Conservation (phyloP, 352 stramenopile species). For the Thalassiosira hispida region DNA sequence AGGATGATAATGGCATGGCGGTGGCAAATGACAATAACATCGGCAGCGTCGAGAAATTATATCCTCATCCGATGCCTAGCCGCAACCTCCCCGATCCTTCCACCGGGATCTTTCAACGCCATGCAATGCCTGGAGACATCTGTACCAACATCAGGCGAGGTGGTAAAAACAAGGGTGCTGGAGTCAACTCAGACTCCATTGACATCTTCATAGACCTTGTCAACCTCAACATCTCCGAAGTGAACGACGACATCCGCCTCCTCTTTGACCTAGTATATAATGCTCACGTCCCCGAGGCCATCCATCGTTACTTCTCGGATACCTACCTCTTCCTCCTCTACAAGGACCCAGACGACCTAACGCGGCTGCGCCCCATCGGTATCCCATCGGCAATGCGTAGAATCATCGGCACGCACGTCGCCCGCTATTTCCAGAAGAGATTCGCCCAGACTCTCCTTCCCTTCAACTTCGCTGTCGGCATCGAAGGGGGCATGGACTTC, state of each 20-base stretch:
- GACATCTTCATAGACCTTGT: slow-evolving; percentile 29
- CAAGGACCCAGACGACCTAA: slow-evolving; percentile 33
- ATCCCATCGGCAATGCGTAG: slow-evolving; percentile 36
- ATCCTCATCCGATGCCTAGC: background rate
- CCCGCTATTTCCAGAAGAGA: background rate
- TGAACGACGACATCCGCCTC: slow-evolving; percentile 7
- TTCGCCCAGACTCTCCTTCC: slow-evolving; percentile 15
- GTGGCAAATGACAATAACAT: slow-evolving; percentile 10
- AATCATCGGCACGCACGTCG: slow-evolving; percentile 16
- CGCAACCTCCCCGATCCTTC: background rate
- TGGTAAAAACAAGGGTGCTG: slow-evolving; percentile 10
- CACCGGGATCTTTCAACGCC: background rate
- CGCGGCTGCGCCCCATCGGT: slow-evolving; percentile 36
- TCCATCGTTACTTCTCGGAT: slow-evolving; percentile 14
- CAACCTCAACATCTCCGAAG: background rate
- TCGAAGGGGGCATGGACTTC: slow-evolving; percentile 35
- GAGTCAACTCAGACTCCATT: slow-evolving; percentile 24
- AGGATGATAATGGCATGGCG: slow-evolving; percentile 7
- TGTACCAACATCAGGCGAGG: slow-evolving; percentile 18
- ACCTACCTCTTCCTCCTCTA: slow-evolving; percentile 47
- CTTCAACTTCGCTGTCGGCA: slow-evolving; percentile 34
- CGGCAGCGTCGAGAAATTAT: slow-evolving; percentile 2
- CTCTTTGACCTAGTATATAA: slow-evolving; percentile 27
- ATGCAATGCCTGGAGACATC: slow-evolving; percentile 26
- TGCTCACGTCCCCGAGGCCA: background rate